Base-by-base conservation (phyloP, 352 stramenopile genomes). In the Phytophthora megakarya region DNA sequence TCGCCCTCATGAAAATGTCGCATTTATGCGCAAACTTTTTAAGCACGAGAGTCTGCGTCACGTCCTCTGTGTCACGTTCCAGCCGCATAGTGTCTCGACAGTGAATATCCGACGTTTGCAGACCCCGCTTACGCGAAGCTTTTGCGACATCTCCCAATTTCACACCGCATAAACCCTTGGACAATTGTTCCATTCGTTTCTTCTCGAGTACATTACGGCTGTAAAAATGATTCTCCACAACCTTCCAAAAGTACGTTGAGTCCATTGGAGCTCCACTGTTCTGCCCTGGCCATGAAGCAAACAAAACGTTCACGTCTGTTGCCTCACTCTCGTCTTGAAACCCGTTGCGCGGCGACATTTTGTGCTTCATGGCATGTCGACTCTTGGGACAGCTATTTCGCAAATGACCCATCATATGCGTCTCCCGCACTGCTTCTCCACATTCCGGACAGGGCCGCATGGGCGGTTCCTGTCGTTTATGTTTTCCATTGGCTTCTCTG, bases 1-100 rank as follows among this genome's bases (percentile, higher is more conserved):
- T 93, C 15, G 73, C 61, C 62, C 84, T 75, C 79, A 96, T 92
- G 56, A 95, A 75, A 26, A 86, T 88, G 53, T 96, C 88, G 40
- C 86, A 94, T 19, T 84, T 85, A 51, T 96, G 88, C 13, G 84
- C 37, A 23, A 83, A 67, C 22, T 80, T 84, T 19, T 76, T 77
- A 13, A 91, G 44, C 16, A 65, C 49, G 0, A 96, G 67, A 11
- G 65, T 48, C 21, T 75, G 60, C 2, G 28, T 67, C 0, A 47
- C 42, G 9, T 73, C 61, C 10, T 81, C 61, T 7, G 72, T 33
- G 21, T 65, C 61, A 28, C 86, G 80, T 19, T 80, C 75, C 55
- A 96, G 75, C 4, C 85, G 58, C 21, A 90, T 67, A 0, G 75
- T 88, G 35, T 95, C 86, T 22, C 78, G 65, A 57, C 86, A 95